A percentile compares a stretch with the other conserved stretches of the same genome.
Evolutionary conservation across 371 early-diverging fungal genomes (phyloP).

Genomic region (Lichtheimia ornata): DNA sequence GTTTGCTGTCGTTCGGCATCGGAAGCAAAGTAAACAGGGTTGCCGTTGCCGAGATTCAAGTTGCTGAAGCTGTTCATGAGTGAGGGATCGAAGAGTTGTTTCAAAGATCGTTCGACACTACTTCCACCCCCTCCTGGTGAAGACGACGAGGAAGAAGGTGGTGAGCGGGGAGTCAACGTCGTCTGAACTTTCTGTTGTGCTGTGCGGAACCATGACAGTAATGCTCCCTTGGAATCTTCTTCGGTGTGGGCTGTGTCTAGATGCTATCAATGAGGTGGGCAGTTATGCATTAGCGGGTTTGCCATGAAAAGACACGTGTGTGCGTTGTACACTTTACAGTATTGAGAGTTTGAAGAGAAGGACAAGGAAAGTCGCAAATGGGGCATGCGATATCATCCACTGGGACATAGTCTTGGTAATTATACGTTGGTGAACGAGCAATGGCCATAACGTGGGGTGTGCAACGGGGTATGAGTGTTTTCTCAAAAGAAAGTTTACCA

Average conservation of each 20-base stretch:
- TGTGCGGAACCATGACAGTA: slow-evolving; percentile 46
- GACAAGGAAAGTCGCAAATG: slow-evolving; percentile 51
- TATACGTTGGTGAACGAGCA: slow-evolving; percentile 20
- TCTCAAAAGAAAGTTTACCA: neutral
- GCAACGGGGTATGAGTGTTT: neutral
- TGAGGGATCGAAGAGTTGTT: slow-evolving; percentile 35
- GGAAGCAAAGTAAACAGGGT: slow-evolving; percentile 37
- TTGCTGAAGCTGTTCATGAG: slow-evolving; percentile 26
- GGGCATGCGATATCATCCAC: slow-evolving; percentile 51
- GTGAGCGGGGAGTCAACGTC: slow-evolving; percentile 20
- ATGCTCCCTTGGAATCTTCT: slow-evolving; percentile 48
- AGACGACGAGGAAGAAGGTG: slow-evolving; percentile 10
- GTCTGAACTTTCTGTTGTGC: slow-evolving; percentile 49
- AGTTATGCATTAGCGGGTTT: no score
- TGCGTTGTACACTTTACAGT: slow-evolving; percentile 15
- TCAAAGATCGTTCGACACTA: slow-evolving; percentile 20
- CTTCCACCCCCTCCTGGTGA: neutral
- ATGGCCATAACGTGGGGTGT: neutral
- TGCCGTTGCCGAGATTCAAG: slow-evolving; percentile 17
- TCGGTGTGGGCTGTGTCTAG: slow-evolving; percentile 40
- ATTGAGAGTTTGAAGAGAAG: slow-evolving; percentile 48
- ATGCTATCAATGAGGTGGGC: slow-evolving; percentile 26
- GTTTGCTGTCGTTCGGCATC: slow-evolving; percentile 31
- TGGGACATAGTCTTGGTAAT: slow-evolving; percentile 48
- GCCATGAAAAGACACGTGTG: no score